phyloP scores from a whole-genome alignment of 2,329 filamentous ascomycete species.

The Sporothrix brasiliensis region DNA sequence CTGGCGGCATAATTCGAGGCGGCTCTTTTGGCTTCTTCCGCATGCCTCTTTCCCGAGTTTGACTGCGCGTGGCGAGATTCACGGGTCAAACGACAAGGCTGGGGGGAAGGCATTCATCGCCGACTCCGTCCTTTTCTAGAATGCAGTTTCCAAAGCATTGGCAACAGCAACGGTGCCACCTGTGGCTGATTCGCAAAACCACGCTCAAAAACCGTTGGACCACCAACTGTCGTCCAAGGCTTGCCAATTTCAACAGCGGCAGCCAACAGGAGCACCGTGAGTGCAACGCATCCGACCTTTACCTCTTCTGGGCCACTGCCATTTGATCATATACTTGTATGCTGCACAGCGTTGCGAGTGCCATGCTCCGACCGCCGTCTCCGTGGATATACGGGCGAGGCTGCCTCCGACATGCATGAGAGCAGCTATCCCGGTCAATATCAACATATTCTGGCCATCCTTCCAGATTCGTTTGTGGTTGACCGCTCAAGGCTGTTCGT shows the following conservation, averaged over 20 bases:
- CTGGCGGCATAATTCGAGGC: slow-evolving; percentile 26
- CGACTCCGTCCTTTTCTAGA: slow-evolving; percentile 1
- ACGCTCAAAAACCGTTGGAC: background rate
- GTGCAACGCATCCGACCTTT: slow-evolving; percentile 17
- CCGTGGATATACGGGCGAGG: background rate
- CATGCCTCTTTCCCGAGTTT: slow-evolving; percentile 26
- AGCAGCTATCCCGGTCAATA: background rate
- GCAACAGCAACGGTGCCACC: background rate
- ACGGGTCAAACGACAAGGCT: slow-evolving; percentile 12
- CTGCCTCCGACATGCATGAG: slow-evolving; percentile 14
- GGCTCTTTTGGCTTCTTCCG: slow-evolving; percentile 22
- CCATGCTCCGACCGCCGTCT: slow-evolving; percentile 7
- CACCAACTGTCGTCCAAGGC: slow-evolving; percentile 7
- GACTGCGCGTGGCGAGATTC: slow-evolving; percentile 21
- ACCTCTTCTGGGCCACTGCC: slow-evolving; percentile 20
- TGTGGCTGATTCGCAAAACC: slow-evolving; percentile 18
- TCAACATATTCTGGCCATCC: background rate
- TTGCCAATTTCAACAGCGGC: background rate
- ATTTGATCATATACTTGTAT: slow-evolving; percentile 6
- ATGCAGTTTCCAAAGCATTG: background rate
- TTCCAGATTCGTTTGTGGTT: background rate
- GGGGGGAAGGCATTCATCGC: background rate
- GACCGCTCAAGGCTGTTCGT: background rate
- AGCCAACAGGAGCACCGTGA: slow-evolving; percentile 8
- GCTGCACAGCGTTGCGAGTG: slow-evolving; percentile 8